These are phyloP conservation scores for Ustilago crameri DNA, from an alignment of 1,284 basidiomycete genomes.

Conservation along the genomic window DNA sequence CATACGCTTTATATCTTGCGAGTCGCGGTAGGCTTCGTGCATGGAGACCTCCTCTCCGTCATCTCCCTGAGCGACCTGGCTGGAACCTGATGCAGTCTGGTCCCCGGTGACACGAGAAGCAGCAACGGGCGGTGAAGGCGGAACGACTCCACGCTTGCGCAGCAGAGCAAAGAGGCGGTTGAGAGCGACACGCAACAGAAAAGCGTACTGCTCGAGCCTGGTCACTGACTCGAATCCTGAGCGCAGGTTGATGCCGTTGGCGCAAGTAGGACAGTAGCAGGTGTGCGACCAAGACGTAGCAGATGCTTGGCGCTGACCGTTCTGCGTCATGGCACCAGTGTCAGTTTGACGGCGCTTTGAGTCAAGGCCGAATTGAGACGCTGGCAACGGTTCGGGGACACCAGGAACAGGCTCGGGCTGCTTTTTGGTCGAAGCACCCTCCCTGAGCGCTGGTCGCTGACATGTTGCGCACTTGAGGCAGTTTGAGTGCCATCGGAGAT, in stretches of 20 bases:
- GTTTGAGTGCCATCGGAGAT: conserved; percentile 93
- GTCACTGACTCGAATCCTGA: conserved; percentile 89
- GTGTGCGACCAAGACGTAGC: conserved; percentile 28
- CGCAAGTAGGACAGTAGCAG: conserved; percentile 78
- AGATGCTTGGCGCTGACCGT: conserved; percentile 11
- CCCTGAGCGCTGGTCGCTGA: conserved; percentile 65
- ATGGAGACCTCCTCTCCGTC: conserved; percentile 49
- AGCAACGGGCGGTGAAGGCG: conserved; percentile 73
- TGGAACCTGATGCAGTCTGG: conserved; percentile 12
- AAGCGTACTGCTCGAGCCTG: conserved; percentile 95
- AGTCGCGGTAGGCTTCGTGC: conserved; percentile 78
- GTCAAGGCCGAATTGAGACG: conserved; percentile 59
- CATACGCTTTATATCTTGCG: conserved; percentile 90
- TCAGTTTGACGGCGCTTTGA: conserved; percentile 29
- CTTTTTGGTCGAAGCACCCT: conserved; percentile 36
- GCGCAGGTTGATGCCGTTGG: conserved; percentile 68
- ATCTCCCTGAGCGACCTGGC: conserved; percentile 1
- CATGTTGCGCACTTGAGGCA: conserved; percentile 87
- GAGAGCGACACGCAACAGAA: conserved; percentile 93
- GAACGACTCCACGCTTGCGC: conserved; percentile 89
- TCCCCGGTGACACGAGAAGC: conserved; percentile 24
- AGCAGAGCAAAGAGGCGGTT: conserved; percentile 89
- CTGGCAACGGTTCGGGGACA: conserved; percentile 44
- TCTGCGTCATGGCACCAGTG: conserved; percentile 11
- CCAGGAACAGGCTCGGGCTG: conserved; percentile 35